These are phyloP conservation scores for Tricholoma flavovirens DNA, from an alignment of 768 basidiomycete genomes.

Conservation along the genomic window DNA sequence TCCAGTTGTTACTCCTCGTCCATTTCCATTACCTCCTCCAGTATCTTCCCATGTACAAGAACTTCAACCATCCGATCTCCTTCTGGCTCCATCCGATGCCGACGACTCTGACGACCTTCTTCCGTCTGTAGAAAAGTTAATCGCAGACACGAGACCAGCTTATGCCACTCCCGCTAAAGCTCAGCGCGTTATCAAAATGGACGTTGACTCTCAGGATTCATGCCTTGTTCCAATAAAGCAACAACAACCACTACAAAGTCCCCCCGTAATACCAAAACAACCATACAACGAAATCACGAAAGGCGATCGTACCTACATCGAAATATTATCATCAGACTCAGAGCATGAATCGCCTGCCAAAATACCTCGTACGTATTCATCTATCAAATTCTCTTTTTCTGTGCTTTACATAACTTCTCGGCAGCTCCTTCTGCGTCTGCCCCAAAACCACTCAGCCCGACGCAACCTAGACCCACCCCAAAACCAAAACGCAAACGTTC, in stretches of 20 bases:
- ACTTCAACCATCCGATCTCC: not conserved
- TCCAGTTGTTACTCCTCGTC: not conserved
- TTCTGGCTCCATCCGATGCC: not conserved
- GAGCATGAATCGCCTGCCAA: not conserved
- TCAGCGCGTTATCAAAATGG: not conserved
- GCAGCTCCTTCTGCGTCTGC: not conserved
- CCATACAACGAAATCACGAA: not conserved
- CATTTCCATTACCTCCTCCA: constrained; percentile 12
- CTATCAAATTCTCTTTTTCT: not conserved
- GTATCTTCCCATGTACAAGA: not conserved
- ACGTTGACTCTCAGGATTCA: not conserved
- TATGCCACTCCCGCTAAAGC: not conserved
- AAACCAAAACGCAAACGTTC: not conserved
- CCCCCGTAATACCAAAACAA: not conserved
- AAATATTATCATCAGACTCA: not conserved
- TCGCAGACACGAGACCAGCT: constrained; percentile 3
- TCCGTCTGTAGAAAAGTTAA: constrained; percentile 1
- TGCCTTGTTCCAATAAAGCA: not conserved
- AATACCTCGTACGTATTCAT: not conserved
- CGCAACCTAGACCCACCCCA: not conserved
- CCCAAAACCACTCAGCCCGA: not conserved
- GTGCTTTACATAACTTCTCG: not conserved
- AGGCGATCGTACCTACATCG: not conserved
- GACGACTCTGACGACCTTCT: constrained; percentile 6
- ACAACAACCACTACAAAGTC: not conserved